Base-by-base conservation (phyloP, 257 asterid genomes). In the Echites panduratus region DNA sequence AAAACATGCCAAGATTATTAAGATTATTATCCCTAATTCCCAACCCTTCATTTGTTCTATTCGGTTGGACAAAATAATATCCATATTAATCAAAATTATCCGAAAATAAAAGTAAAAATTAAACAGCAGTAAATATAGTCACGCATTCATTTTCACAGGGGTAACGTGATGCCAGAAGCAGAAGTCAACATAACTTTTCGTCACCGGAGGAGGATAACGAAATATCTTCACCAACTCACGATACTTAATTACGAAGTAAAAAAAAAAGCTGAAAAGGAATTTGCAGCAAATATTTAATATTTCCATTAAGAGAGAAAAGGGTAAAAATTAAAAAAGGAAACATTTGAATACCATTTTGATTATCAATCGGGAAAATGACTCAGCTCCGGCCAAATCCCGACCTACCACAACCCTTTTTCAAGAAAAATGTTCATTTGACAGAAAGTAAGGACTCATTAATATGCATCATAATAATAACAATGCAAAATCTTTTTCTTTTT, bases 181-280 rank as follows among this genome's bases (percentile, higher is more conserved):
- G 56, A 71, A 16, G 61, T n/a, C 24, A 50, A n/a, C 57, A 50
- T 20, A 10, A 62, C 73, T 61, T 77, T 63, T 74, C 77, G 54
- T 63, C 54, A 53, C 71, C 64, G 9, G 9, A 52, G 19, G n/a
- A 32, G 45, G 44, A 44, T n/a, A 45, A 73, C 54, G 57, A 59
- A 44, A 80, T 75, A 73, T 79, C 78, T 78, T 75, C 71, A 75
- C 82, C 87, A 74, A 80, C 84, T 79, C 77, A 19, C 68, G 72
- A 72, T 75, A 50, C 88, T 83, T 86, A 57, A 80, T 70, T 73
- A 66, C 81, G 68, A 84, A 82, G 90, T 81, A 81, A 85, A 32
- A 32, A 32, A 32, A 1, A 32, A 59, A 72, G 53, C 32, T 70
- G 2, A 6, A 47, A 43, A n/a, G 40, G 14, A 35, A 32, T n/a